These are phyloP conservation scores for Vaccinium macrocarpon DNA, from an alignment of 148 eudicot genomes.

Conservation along the genomic window DNA sequence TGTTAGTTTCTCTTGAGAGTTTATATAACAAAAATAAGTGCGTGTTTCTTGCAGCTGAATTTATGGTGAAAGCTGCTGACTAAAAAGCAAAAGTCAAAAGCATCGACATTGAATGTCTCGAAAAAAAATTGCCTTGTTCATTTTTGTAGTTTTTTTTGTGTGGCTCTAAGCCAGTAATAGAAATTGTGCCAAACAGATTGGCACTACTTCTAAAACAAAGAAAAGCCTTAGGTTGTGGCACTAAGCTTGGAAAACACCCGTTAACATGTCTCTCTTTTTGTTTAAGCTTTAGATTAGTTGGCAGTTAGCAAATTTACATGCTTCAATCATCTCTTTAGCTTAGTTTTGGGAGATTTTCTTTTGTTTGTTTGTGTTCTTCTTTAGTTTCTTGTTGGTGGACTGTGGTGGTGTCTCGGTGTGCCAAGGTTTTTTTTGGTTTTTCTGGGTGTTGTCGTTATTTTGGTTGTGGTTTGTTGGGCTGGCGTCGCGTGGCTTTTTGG, in stretches of 20 bases:
- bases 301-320: not conserved
- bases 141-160: not conserved
- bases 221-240: too few species aligned
- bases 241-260: not conserved
- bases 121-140: not conserved
- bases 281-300: not conserved
- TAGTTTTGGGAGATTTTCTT: too few species aligned
- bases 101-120: not conserved
- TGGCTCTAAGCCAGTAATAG: not conserved
- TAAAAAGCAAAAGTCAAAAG: not conserved
- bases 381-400: too few species aligned
- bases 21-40: not conserved
- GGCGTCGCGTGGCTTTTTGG: too few species aligned
- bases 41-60: not conserved
- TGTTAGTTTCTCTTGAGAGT: not conserved
- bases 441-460: too few species aligned
- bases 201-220: too few species aligned
- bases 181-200: too few species aligned
- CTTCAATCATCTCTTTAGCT: too few species aligned
- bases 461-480: too few species aligned
- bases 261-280: not conserved
- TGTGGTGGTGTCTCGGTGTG: too few species aligned
- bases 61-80: not conserved
- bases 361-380: too few species aligned
- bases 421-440: too few species aligned